Conservation (phyloP, 331 rosid species). For the Spiraea crenata region DNA sequence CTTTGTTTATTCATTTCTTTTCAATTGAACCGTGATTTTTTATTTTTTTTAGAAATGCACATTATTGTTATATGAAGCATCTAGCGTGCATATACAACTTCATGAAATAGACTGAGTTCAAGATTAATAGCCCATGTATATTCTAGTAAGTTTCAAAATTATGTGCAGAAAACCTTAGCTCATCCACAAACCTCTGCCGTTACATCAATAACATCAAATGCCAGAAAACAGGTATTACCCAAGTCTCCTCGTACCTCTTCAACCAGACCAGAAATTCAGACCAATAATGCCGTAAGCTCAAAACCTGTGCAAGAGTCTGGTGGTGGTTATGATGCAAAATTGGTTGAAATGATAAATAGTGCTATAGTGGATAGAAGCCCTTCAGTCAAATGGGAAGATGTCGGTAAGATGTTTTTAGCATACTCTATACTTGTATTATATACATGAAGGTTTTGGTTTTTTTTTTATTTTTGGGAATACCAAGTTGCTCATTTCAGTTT, state of each 20-base stretch:
- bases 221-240: constrained; percentile 44
- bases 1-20: neutral
- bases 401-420: constrained; percentile 53
- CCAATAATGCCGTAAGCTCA: constrained; percentile 48
- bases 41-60: neutral
- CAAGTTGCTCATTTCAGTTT: constrained; percentile 32
- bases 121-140: neutral
- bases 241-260: constrained; percentile 30
- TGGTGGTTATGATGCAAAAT: constrained; percentile 56
- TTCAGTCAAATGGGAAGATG: constrained; percentile 94
- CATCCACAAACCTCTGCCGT: constrained; percentile 44
- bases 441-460: neutral
- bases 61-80: neutral
- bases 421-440: constrained; percentile 12
- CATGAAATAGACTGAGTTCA: neutral
- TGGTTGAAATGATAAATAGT: constrained; percentile 89
- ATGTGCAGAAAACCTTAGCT: constrained; percentile 51
- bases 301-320: constrained; percentile 55
- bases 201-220: constrained; percentile 34
- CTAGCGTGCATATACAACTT: neutral
- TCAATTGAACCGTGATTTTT: neutral
- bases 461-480: neutral
- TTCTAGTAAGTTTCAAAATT: constrained; percentile 6
- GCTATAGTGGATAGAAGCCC: constrained; percentile 96
- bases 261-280: constrained; percentile 30